Base-by-base conservation (phyloP, 441 rosid genomes). In the Arabidopsis hybrid region DNA sequence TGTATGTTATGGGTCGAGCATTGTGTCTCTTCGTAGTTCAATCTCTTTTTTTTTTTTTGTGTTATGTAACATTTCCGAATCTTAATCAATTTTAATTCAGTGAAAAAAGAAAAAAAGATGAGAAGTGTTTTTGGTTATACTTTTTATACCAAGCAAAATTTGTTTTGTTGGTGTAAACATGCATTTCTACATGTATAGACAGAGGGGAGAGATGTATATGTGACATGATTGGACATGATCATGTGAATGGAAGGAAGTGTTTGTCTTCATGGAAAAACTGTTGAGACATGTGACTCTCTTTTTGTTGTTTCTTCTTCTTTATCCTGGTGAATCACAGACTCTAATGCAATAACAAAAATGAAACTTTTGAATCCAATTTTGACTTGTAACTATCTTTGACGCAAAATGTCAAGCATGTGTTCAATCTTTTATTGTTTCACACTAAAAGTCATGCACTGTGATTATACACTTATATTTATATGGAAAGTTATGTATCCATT, bases 191-290 rank as follows among this genome's bases (percentile, higher is more conserved):
- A 14, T 47, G 26, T 57, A 65, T 59, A 50, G 31, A 60, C 53
- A 60, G 34, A 45, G 16, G 18, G 14, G 45, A 13, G 5, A 36
- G 64, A 40, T 47, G 71, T 58, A 57, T 63, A 42, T 64, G 1
- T 76, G 67, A 76, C 71, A 76, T 76, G 75, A 70, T 64, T 57
- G 56, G 49, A 65, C 75, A 70, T 76, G 62, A 47, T 47, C 71
- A 63, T 70, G 75, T 70, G 79, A 64, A 70, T 76, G 67, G 67
- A 57, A 16, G 66, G 11, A 70, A 63, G 79, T 10, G 47, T 69
- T 56, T 76, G 75, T 76, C 71, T 57, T 40, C 34, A 63, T 17
- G 14, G 47, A 34, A 57, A 57, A 55, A 64, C 45, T 56, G 9
- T 64, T 32, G 34, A 70, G 67, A 76, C 79, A 76, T 70, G 75